Percentiles rank a stretch among this genome's conserved stretches.
Conservation (phyloP, 805 yeast species). For the Barnettozyma wickerhamii region DNA sequence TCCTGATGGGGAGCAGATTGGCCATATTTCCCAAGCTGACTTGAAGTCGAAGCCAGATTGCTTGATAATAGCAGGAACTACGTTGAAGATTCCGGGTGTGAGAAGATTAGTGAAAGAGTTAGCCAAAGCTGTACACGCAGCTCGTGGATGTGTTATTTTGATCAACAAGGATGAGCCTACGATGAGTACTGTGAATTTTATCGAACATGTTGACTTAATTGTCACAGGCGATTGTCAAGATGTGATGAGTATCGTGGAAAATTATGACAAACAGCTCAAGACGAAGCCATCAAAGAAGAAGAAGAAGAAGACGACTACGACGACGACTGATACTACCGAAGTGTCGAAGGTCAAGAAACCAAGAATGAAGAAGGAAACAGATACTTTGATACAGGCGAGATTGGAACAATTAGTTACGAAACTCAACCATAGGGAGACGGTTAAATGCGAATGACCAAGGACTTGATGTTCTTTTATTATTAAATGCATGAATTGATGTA, state of each 20-base stretch:
- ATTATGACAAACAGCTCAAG: conserved; percentile 16
- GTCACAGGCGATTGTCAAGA: conserved; percentile 65
- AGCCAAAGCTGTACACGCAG: conserved; percentile 50
- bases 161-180: conserved; percentile 53
- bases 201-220: conserved; percentile 52
- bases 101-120: conserved; percentile 56
- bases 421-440: conserved; percentile 11
- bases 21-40: conserved; percentile 67
- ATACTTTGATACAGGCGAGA: conserved; percentile 19
- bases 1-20: conserved; percentile 87
- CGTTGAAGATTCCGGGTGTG: conserved; percentile 77
- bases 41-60: conserved; percentile 67
- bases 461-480: neutral
- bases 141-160: conserved; percentile 60
- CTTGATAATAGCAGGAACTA: conserved; percentile 77
- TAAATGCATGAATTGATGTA: no score
- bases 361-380: conserved; percentile 12
- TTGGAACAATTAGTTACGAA: conserved; percentile 20
- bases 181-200: conserved; percentile 42
- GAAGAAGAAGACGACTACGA: conserved; percentile 1
- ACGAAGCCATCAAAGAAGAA: neutral
- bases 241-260: conserved; percentile 35
- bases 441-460: conserved; percentile 1
- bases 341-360: conserved; percentile 6
- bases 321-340: neutral